Evolutionary conservation across 2,329 filamentous ascomycete genomes (phyloP).

Genomic region (Knufia fluminis): DNA sequence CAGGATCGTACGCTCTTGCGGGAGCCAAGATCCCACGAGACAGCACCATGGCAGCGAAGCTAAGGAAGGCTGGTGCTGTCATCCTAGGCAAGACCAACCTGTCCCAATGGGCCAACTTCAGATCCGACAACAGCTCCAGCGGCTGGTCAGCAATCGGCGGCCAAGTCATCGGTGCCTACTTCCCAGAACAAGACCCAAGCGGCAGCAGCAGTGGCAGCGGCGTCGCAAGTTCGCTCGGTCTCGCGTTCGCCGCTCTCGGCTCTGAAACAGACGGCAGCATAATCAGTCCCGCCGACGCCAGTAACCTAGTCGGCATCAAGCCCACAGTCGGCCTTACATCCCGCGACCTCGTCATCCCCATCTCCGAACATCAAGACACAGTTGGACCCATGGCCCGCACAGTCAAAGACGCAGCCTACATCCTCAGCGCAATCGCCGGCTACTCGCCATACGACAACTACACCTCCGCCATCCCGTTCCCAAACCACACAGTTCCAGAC

Average conservation of each 20-base stretch:
- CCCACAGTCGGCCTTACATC: constrained; percentile 58
- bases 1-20: constrained; percentile 55
- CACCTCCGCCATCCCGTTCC: constrained; percentile 49
- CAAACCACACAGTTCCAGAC: constrained; percentile 41
- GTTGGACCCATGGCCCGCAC: constrained; percentile 48
- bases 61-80: constrained; percentile 52
- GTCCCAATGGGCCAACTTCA: constrained; percentile 56
- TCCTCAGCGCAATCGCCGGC: constrained; percentile 51
- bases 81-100: constrained; percentile 59
- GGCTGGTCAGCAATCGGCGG: constrained; percentile 59
- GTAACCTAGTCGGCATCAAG: constrained; percentile 59
- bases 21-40: constrained; percentile 50
- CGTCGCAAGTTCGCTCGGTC: constrained; percentile 50
- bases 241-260: constrained; percentile 51
- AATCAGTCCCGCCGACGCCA: constrained; percentile 44
- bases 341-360: constrained; percentile 54
- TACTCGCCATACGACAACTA: constrained; percentile 47
- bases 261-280: constrained; percentile 60
- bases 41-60: constrained; percentile 49
- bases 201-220: constrained; percentile 56
- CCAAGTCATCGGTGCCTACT: constrained; percentile 54
- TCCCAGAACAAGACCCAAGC: constrained; percentile 51
- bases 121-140: constrained; percentile 45
- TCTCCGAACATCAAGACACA: constrained; percentile 33
- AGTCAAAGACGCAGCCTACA: constrained; percentile 49